Percentiles rank a stretch among this genome's conserved stretches.
Conservation (phyloP, 2,329 filamentous ascomycete species). For the Sphaerulina musiva region DNA sequence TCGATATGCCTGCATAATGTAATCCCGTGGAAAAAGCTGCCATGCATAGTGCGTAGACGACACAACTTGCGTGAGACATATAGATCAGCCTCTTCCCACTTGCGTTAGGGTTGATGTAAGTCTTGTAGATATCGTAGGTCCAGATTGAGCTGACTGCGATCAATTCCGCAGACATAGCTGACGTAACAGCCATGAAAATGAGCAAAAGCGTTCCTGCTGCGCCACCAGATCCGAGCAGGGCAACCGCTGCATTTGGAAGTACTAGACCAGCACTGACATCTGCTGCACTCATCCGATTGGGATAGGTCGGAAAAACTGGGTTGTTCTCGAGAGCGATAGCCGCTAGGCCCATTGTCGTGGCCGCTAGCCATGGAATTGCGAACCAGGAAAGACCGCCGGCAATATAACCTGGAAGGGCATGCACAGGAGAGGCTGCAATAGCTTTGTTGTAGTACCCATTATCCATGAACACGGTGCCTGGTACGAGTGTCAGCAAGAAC, state of each 20-base stretch:
- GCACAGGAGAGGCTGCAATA: conserved; percentile 74
- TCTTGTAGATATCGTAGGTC: conserved; percentile 84
- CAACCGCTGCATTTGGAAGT: conserved; percentile 77
- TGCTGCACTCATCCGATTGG: conserved; percentile 60
- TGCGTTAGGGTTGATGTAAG: conserved; percentile 73
- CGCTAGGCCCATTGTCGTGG: conserved; percentile 80
- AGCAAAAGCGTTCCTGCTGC: conserved; percentile 72
- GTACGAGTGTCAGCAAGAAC: neutral
- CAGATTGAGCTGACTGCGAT: conserved; percentile 84
- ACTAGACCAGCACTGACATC: conserved; percentile 80
- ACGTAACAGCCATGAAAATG: conserved; percentile 86
- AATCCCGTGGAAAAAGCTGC: conserved; percentile 71
- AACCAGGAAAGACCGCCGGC: conserved; percentile 85
- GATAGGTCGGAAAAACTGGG: conserved; percentile 65
- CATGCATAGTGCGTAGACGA: conserved; percentile 71
- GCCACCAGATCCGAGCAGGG: conserved; percentile 72
- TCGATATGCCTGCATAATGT: conserved; percentile 56
- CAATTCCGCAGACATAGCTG: conserved; percentile 72
- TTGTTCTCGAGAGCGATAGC: conserved; percentile 72
- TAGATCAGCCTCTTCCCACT: conserved; percentile 71
- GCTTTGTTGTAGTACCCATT: conserved; percentile 82
- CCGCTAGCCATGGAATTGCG: conserved; percentile 82
- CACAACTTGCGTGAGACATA: conserved; percentile 66
- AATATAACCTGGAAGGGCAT: conserved; percentile 82
- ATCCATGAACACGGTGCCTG: conserved; percentile 76